Evolutionary conservation across 345 rosid species (phyloP), one percentile per base, ranked within the genome.

Genomic region (Pistacia vera): DNA sequence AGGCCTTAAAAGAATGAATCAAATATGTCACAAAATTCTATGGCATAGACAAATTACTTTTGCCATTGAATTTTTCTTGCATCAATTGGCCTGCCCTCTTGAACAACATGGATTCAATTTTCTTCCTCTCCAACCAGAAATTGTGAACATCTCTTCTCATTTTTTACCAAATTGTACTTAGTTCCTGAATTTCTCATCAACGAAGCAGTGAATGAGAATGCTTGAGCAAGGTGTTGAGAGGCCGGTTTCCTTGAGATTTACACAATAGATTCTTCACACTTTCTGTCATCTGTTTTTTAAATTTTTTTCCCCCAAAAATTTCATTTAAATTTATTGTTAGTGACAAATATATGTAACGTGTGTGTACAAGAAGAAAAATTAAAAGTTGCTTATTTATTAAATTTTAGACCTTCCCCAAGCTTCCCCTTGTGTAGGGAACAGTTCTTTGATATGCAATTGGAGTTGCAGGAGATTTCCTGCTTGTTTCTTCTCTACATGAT

Each of bases 201-300:
- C 88, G 80, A 30, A 91, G 87, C 64, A 91, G 70, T 22, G 91
- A 88, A 81, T 86, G 92, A 69, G 95, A 91, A 52, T 88, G 92
- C 78, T 78, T 91, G 60, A 88, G 82, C 62, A 92, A 75, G 67
- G 67, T 80, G 85, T 81, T 88, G 3, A 91, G 64, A 70, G 92
- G 82, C 75, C 77, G 85, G 78, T 66, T 89, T 76, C 91, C 84
- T 79, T 81, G 92, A 28, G 92, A 88, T 70, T 85, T 91, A 73
- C 88, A 73, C 77, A 88, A 11, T 33, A 92, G 71, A 75, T 74
- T 86, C 83, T 81, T 87, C 82, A 92, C 86, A 60, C 89, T 86
- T 68, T 86, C 83, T 38, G 88, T 84, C 88, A 88, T 68, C 95
- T 92, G 86, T 8, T 11, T 16, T 41, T 6, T 6, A 2, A 54